Evolutionary conservation across 257 asterid genomes (phyloP).

Genomic region (Buddleja alternifolia): DNA sequence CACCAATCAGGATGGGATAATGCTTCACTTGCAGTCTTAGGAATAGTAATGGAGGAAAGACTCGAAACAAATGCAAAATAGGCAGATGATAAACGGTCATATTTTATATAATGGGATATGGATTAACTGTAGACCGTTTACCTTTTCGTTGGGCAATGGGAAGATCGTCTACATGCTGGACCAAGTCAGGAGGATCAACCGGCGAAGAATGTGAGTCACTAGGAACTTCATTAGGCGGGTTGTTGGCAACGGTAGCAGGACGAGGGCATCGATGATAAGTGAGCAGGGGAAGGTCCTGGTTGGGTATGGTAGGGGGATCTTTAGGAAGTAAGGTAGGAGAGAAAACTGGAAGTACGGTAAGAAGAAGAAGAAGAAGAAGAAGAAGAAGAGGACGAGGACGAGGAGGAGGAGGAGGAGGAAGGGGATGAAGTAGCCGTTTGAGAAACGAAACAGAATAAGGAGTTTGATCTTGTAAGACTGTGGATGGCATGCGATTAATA

Average conservation of each 20-base stretch:
- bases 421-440: too few species aligned
- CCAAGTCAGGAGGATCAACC: not conserved
- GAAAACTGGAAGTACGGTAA: too few species aligned
- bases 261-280: not conserved
- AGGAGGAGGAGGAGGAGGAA: not conserved
- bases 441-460: not conserved
- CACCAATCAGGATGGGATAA: constrained; percentile 11
- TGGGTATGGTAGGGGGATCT: too few species aligned
- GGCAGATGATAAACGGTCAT: not conserved
- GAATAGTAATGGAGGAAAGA: not conserved
- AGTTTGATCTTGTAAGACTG: not conserved
- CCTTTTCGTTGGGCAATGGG: not conserved
- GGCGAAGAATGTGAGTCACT: not conserved
- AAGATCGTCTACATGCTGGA: not conserved
- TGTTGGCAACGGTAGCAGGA: not conserved
- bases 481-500: constrained; percentile 4
- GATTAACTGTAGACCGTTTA: not conserved
- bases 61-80: not conserved
- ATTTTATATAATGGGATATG: not conserved
- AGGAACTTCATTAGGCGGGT: not conserved
- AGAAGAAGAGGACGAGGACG: not conserved
- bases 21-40: not conserved
- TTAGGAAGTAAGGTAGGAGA: too few species aligned
- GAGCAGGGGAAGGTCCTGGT: too few species aligned
- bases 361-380: too few species aligned